Evolutionary conservation across 2,329 filamentous ascomycete species (phyloP), one percentile per base, ranked within the genome.

Genomic region (Calonectria pseudoturangicola): DNA sequence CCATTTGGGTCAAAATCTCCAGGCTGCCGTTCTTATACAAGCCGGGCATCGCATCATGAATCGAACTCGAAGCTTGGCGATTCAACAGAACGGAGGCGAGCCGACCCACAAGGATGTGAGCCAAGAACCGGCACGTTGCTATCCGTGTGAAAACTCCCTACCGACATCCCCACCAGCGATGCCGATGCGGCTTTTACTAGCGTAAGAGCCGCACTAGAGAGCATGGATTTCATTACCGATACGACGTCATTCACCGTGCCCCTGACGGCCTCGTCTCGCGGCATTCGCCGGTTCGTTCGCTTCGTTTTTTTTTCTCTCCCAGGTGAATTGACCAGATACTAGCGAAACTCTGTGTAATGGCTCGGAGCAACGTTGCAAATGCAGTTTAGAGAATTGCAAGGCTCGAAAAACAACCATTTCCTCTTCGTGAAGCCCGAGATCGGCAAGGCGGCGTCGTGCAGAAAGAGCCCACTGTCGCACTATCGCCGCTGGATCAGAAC

Each of bases 181-280:
- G 51, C 62, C 47, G 51, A 47, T 30, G 41, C 62, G 51, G 68
- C 68, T 51, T 66, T 60, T 62, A 54, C 50, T 50, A 56, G 47
- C 67, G 47, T 45, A 70, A 70, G 68, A 70, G 68, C 68, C 68
- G 62, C 68, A 70, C 62, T 70, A 70, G 62, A 39, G 18, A 12
- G 62, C 43, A 50, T 39, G n/a, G 9, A 60, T 66, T 62, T 18
- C 62, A 50, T 63, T 70, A 47, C 68, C 68, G 43, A 48, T 60
- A 36, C 68, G 68, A 66, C 62, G 68, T 66, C 68, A 70, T 30
- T 60, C 27, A 33, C 27, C n/a, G 33, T 33, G 16, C 4, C 27
- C 58, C 33, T n/a, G 18, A 21, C 36, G 25, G 27, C 45, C 45
- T 48, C 56, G 66, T 54, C 62, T 36, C 18, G 51, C 12, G 27